These are phyloP conservation scores for Quillaja saponaria DNA, from an alignment of 306 rosid genomes.

Conservation along the genomic window DNA sequence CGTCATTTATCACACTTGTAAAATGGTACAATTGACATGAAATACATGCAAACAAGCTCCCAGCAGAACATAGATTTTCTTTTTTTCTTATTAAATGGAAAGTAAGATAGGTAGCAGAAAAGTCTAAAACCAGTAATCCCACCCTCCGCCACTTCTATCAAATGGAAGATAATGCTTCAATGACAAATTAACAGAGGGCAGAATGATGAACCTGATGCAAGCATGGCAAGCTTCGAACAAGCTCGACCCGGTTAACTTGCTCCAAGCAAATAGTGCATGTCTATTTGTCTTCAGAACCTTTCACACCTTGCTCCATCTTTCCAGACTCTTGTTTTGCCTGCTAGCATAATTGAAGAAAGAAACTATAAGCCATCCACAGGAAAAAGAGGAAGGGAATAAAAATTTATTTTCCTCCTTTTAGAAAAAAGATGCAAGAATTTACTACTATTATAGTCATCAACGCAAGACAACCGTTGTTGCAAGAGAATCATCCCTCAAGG, in stretches of 20 bases:
- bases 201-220: conserved; percentile 78
- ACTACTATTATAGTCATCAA: background rate
- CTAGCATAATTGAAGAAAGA: conserved; percentile 13
- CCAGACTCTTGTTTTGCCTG: conserved; percentile 65
- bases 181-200: too few relatives aligned
- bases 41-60: background rate
- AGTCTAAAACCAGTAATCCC: background rate
- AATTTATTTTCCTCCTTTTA: too few relatives aligned
- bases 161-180: too few relatives aligned
- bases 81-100: too few relatives aligned
- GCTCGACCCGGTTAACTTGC: conserved; percentile 83
- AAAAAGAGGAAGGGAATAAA: too few relatives aligned
- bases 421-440: background rate
- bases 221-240: conserved; percentile 95
- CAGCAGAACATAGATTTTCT: too few relatives aligned
- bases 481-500: conserved; percentile 9
- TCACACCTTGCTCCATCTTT: conserved; percentile 49
- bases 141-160: too few relatives aligned
- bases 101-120: background rate
- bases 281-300: conserved; percentile 76
- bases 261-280: conserved; percentile 97
- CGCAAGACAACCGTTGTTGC: too few relatives aligned
- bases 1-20: too few relatives aligned
- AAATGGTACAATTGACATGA: too few relatives aligned
- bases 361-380: background rate